These are phyloP conservation scores for Sphaerulina musiva DNA, from an alignment of 2,329 filamentous ascomycete genomes.

Conservation along the genomic window DNA sequence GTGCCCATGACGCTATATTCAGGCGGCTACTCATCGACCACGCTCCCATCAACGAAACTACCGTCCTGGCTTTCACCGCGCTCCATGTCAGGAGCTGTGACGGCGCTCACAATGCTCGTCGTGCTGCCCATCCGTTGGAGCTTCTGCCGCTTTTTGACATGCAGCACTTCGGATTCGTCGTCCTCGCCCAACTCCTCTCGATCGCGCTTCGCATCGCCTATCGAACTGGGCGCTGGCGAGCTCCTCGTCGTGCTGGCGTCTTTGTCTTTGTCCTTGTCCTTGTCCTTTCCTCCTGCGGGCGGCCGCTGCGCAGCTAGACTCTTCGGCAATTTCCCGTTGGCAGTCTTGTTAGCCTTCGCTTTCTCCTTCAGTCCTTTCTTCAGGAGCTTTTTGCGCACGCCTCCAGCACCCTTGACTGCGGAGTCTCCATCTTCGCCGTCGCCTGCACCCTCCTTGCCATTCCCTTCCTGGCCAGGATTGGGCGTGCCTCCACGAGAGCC, in stretches of 20 bases:
- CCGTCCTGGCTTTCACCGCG: conserved; percentile 33
- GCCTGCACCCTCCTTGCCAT: conserved; percentile 20
- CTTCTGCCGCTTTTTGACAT: conserved; percentile 36
- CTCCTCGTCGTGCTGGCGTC: conserved; percentile 12
- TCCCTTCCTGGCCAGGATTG: conserved; percentile 25
- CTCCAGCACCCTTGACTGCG: conserved; percentile 24
- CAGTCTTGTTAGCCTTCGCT: conserved; percentile 40
- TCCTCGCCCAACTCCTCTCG: conserved; percentile 31
- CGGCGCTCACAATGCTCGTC: conserved; percentile 29
- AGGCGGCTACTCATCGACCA: conserved; percentile 25
- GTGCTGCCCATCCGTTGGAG: conserved; percentile 32
- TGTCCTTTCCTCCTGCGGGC: conserved; percentile 8
- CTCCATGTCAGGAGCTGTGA: conserved; percentile 27
- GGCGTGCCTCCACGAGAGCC: conserved; percentile 33
- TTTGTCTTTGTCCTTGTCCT: conserved; percentile 9
- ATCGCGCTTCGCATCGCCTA: conserved; percentile 30
- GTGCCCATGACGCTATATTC: not conserved
- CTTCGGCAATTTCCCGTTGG: conserved; percentile 31
- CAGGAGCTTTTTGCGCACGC: conserved; percentile 34
- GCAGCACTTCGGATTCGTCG: conserved; percentile 29
- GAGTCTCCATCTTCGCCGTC: conserved; percentile 30
- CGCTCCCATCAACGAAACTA: conserved; percentile 33
- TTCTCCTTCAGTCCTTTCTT: conserved; percentile 40
- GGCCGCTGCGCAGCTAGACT: conserved; percentile 24
- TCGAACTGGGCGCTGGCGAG: conserved; percentile 21